A percentile compares a stretch with the other conserved stretches of the same genome.
phyloP scores from a whole-genome alignment of 2,329 filamentous ascomycete genomes.

The Fusarium oligoseptatum region DNA sequence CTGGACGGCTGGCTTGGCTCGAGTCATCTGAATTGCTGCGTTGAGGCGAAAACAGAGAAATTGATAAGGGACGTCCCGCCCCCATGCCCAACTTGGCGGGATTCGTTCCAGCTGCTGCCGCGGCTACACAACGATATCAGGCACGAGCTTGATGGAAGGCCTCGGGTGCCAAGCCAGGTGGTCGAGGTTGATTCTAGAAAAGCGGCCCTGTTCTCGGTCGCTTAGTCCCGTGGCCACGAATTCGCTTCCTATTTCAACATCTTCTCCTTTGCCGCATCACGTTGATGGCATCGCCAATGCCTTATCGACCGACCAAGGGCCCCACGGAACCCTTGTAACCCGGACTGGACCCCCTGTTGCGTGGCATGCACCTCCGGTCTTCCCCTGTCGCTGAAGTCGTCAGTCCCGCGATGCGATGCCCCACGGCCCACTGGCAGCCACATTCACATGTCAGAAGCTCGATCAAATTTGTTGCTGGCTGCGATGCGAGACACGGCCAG shows the following conservation, averaged over 20 bases:
- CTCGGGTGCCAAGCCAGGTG: slow-evolving; percentile 39
- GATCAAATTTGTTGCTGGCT: background rate
- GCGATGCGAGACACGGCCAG: slow-evolving; percentile 7
- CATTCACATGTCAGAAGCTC: slow-evolving; percentile 50
- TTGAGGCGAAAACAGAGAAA: background rate
- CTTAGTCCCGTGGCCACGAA: slow-evolving; percentile 26
- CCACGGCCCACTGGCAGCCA: slow-evolving; percentile 44
- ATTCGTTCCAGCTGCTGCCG: slow-evolving; percentile 33
- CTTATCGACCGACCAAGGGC: slow-evolving; percentile 35
- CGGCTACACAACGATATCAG: slow-evolving; percentile 26
- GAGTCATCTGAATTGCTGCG: background rate
- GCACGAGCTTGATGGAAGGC: slow-evolving; percentile 34
- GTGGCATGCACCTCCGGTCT: slow-evolving; percentile 33
- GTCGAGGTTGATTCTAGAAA: slow-evolving; percentile 36
- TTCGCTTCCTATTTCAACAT: slow-evolving; percentile 36
- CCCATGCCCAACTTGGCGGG: slow-evolving; percentile 28
- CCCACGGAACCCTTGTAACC: slow-evolving; percentile 12
- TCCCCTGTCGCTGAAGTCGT: slow-evolving; percentile 30
- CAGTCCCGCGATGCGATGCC: slow-evolving; percentile 14
- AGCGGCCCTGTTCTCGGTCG: slow-evolving; percentile 29
- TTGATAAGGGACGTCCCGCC: slow-evolving; percentile 35
- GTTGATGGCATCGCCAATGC: slow-evolving; percentile 25
- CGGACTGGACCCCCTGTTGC: slow-evolving; percentile 23
- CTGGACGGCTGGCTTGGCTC: background rate
- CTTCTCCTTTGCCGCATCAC: slow-evolving; percentile 36